Base-by-base conservation (phyloP, 2,329 filamentous ascomycete species). In the Cordyceps tenuipes region DNA sequence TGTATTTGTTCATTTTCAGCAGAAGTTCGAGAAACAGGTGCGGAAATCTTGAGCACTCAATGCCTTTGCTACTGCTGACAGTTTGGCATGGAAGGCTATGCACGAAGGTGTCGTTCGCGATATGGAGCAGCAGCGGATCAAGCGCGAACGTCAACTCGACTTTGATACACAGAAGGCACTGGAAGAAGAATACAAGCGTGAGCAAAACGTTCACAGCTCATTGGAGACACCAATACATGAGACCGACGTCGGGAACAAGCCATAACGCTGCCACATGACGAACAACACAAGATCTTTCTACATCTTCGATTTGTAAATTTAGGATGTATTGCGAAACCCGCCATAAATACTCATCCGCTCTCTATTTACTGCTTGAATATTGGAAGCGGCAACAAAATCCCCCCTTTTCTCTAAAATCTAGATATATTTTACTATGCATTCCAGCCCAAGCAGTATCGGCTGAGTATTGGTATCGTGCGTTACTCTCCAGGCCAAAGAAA, bases 31-130 rank as follows among this genome's bases (percentile, higher is more conserved):
- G 71, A 87, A 90, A 79, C 82, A 84, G 64, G 93, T 96, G 79
- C 62, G 85, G 3, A 17, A 15, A 15, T 9, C 7, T 46, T 21
- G 5, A 10, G 7, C 17, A 19, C 7, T 31, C n/a, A 13, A 17
- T 43, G 6, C 6, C 17, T 15, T 17, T 43, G 39, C 39, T n/a
- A 23, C 15, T 59, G 10, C 43, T 59, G 29, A 59, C 21, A 7
- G 26, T 9, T 34, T 44, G 15, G 9, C 5, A n/a, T 21, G 21
- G 17, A 41, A 93, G 94, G 89, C 90, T 61, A 99, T 99, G 94
- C 94, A 99, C 70, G 84, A 88, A 66, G 94, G 94, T 49, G 94
- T 99, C 47, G 79, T 97, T 64, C 89, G 93, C 64, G 94, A 99
- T 70, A 89, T 97, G 80, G 93, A 97, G 70, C 91, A 95, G 70